phyloP scores from a whole-genome alignment of 2,329 filamentous ascomycete species.

The Aspergillus calidoustus region DNA sequence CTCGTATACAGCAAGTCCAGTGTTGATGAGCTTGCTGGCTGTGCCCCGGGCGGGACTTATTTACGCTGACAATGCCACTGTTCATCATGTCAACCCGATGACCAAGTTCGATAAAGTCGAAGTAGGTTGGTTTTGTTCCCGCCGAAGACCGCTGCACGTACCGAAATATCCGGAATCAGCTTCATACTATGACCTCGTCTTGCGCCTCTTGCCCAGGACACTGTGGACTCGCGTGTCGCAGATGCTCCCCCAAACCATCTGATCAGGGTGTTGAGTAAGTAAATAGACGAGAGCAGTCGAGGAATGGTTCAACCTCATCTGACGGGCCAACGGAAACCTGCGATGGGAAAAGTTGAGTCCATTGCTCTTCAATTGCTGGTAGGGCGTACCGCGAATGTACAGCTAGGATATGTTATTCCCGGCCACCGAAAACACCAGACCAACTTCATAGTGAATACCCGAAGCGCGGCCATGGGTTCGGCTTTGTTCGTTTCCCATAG shows the following conservation, averaged over 20 bases:
- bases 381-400: conserved; percentile 5
- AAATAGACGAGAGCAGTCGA: neutral
- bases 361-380: neutral
- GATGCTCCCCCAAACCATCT: neutral
- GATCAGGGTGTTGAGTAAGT: neutral
- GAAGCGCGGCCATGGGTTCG: neutral
- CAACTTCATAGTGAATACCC: neutral
- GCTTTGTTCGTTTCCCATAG: neutral
- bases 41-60: neutral
- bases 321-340: conserved; percentile 3
- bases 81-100: conserved; percentile 7
- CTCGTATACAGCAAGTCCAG: conserved; percentile 8
- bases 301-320: conserved; percentile 3
- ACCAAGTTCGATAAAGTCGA: conserved; percentile 2
- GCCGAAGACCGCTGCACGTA: conserved; percentile 1
- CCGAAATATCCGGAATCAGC: conserved; percentile 8
- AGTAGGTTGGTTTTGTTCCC: conserved; percentile 4
- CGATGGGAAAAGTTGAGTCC: neutral
- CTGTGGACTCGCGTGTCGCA: conserved; percentile 6
- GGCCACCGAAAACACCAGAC: conserved; percentile 5
- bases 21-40: neutral
- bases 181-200: conserved; percentile 2
- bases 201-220: conserved; percentile 10
- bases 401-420: conserved; percentile 10
- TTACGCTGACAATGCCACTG: neutral